Base-by-base conservation (phyloP, 176 grass and related monocot species). In the Oryza officinalis region DNA sequence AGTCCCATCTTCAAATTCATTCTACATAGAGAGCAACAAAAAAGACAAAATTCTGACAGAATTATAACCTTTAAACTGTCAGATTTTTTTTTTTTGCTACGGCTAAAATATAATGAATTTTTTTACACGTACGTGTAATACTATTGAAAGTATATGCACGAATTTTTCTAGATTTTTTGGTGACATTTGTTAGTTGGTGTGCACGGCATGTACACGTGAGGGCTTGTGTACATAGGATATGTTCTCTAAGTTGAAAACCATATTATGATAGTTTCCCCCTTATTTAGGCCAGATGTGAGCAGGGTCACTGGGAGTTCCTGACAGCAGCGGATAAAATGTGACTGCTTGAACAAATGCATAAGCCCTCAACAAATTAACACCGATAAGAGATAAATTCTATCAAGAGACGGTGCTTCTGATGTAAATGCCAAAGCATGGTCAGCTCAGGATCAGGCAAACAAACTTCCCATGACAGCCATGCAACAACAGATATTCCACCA, bases 361-460 rank as follows among this genome's bases (percentile, higher is more conserved):
- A 64, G n/a, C 69, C 9, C 64, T 27, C 11, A 76, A 75, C 37
- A 8, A 43, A 76, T 28, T 65, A 77, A 63, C 25, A 23, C 50
- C 10, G 27, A 79, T 57, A 76, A 33, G 10, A 80, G 49, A 71
- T 46, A 67, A 61, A 60, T 18, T 59, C 44, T 60, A 46, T 41
- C 22, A 67, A 68, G 44, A 2, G 15, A 30, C 71, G 20, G 40
- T 77, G 31, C 50, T 79, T 81, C 27, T 54, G 40, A 25, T 77
- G 33, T 10, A 64, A 25, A 79, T 43, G 23, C 64, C 52, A 84
- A 79, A 70, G 64, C 50, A 76, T 64, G 69, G 75, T 75, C 7
- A 74, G 84, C 69, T 83, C 38, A 84, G 63, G 25, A 84, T 84
- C 13, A 75, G 18, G 38, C 38, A 81, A 71, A 83, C 13, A 40